Evolutionary conservation across 345 rosid species (phyloP).

Genomic region (Camelina sativa): DNA sequence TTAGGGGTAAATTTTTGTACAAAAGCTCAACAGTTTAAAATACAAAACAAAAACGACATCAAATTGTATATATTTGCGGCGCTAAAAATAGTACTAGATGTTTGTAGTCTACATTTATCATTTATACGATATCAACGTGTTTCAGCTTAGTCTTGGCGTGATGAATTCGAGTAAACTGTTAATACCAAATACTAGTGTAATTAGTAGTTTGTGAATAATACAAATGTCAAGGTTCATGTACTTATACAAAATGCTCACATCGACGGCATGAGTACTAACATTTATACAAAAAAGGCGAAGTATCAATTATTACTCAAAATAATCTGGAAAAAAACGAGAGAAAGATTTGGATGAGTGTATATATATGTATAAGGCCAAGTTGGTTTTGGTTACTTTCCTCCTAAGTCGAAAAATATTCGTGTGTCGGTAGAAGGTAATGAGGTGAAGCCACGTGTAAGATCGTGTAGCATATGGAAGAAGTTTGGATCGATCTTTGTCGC

Average conservation of each 20-base stretch:
- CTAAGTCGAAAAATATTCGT: conserved; percentile 59
- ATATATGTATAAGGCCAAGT: conserved; percentile 12
- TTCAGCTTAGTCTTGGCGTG: background rate
- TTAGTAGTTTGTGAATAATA: background rate
- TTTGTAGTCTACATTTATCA: background rate
- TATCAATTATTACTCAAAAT: background rate
- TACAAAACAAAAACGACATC: too few species aligned
- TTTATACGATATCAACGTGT: background rate
- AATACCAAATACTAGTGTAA: background rate
- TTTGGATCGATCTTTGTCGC: conserved; percentile 35
- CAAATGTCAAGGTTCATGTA: background rate
- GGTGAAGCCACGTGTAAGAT: conserved; percentile 35
- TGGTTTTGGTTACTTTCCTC: conserved; percentile 50
- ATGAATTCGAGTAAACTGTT: background rate
- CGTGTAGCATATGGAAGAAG: conserved; percentile 21
- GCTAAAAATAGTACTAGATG: background rate
- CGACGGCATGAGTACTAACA: too few species aligned
- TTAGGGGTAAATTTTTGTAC: background rate
- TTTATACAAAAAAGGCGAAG: background rate
- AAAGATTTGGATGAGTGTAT: too few species aligned
- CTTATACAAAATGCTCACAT: background rate
- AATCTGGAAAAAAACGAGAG: background rate
- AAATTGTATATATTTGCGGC: background rate
- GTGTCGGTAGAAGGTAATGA: conserved; percentile 39
- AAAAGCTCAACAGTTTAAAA: background rate